Conservation (phyloP, 768 basidiomycete genomes). For the Hericium alpestre region DNA sequence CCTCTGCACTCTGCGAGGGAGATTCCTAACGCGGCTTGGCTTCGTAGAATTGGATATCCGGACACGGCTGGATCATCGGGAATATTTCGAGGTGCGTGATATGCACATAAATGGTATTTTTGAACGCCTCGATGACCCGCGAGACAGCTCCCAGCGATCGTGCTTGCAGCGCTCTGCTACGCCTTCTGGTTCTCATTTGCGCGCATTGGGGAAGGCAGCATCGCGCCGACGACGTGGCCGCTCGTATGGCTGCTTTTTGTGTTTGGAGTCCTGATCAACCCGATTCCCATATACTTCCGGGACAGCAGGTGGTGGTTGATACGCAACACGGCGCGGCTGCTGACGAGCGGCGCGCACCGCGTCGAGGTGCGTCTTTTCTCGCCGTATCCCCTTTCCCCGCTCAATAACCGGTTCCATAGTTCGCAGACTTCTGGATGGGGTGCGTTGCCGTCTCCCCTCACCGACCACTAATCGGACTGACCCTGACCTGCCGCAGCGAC, state of each 20-base stretch:
- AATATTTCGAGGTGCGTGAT: conserved; percentile 57
- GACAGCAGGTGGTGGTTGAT: conserved; percentile 77
- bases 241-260: conserved; percentile 69
- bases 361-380: conserved; percentile 53
- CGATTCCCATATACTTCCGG: conserved; percentile 55
- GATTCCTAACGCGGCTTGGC: not conserved
- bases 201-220: conserved; percentile 39
- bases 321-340: conserved; percentile 47
- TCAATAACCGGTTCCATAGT: conserved; percentile 28
- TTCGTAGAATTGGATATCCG: conserved; percentile 8
- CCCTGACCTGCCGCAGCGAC: conserved; percentile 36
- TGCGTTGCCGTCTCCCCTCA: conserved; percentile 22
- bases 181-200: conserved; percentile 81
- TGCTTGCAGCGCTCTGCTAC: conserved; percentile 65
- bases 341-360: conserved; percentile 54
- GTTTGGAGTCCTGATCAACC: conserved; percentile 56
- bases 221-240: conserved; percentile 69
- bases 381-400: not conserved
- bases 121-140: not conserved
- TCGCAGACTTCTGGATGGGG: conserved; percentile 88
- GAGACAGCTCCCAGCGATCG: conserved; percentile 62
- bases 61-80: conserved; percentile 44
- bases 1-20: not conserved
- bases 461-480: not conserved
- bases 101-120: not conserved